These are phyloP conservation scores for Zygoascus sp. DNA, from an alignment of 1,139 yeast species.

Conservation along the genomic window DNA sequence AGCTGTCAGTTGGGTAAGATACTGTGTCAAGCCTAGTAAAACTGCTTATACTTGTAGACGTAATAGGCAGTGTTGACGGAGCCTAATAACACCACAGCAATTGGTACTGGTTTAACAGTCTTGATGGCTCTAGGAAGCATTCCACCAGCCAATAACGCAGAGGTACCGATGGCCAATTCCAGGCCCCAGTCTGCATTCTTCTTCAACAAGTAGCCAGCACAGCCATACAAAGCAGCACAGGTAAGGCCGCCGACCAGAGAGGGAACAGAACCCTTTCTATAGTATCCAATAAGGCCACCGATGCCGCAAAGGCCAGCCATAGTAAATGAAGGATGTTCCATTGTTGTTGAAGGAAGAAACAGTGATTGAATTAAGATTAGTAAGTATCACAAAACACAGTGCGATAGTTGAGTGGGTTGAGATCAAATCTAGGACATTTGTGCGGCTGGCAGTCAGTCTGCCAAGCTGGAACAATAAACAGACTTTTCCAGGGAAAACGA, in stretches of 20 bases:
- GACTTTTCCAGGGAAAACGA: no score
- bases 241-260: slow-evolving; percentile 76
- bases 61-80: slow-evolving; percentile 64
- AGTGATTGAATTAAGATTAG: neutral
- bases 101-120: slow-evolving; percentile 70
- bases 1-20: no score
- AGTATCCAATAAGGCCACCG: slow-evolving; percentile 71
- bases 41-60: slow-evolving; percentile 27
- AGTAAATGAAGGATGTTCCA: slow-evolving; percentile 60
- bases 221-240: slow-evolving; percentile 64
- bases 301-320: slow-evolving; percentile 67
- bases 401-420: no score
- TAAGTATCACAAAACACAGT: no score
- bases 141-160: slow-evolving; percentile 51
- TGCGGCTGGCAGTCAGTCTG: neutral
- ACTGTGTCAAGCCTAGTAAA: slow-evolving; percentile 13
- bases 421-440: neutral
- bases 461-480: no score
- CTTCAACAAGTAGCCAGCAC: slow-evolving; percentile 71
- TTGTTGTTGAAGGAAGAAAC: neutral
- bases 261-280: slow-evolving; percentile 70
- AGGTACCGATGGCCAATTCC: slow-evolving; percentile 72
- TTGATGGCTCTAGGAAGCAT: slow-evolving; percentile 66
- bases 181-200: slow-evolving; percentile 76
- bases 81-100: slow-evolving; percentile 61